A percentile compares a stretch with the other conserved stretches of the same genome.
phyloP scores from a whole-genome alignment of 2,329 filamentous ascomycete species.

The Colletotrichum sp. region DNA sequence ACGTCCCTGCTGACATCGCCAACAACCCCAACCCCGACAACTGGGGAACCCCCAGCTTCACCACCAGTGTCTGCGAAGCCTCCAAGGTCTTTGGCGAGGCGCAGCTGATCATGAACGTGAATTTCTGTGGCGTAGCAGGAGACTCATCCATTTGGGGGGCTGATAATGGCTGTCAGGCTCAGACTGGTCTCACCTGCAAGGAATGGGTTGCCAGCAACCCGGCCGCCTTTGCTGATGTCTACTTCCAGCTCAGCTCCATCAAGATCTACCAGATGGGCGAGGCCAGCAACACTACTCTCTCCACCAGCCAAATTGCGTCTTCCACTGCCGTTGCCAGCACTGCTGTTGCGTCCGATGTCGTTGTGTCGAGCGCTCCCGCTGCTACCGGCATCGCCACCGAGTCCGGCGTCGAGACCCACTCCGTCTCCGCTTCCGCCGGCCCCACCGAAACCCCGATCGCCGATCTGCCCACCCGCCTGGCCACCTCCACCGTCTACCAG shows the following conservation, averaged over 20 bases:
- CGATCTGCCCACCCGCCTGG: constrained; percentile 12
- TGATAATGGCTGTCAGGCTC: constrained; percentile 25
- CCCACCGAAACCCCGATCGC: background rate
- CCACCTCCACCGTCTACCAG: constrained; percentile 18
- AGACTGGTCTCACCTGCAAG: constrained; percentile 33
- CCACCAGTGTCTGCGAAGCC: constrained; percentile 29
- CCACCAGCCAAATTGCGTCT: background rate
- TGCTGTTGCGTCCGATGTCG: background rate
- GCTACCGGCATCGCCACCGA: background rate
- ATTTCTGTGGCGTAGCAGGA: constrained; percentile 74
- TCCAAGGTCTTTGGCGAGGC: constrained; percentile 31
- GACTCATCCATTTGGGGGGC: constrained; percentile 25
- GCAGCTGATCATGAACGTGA: constrained; percentile 32
- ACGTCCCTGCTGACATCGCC: constrained; percentile 59
- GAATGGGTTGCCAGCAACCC: constrained; percentile 43
- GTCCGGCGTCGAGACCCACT: background rate
- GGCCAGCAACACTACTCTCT: background rate
- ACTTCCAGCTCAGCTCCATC: constrained; percentile 50
- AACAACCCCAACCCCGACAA: constrained; percentile 27
- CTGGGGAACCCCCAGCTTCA: constrained; percentile 31
- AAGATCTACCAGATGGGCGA: constrained; percentile 32
- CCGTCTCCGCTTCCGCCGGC: background rate
- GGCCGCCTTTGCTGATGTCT: constrained; percentile 37
- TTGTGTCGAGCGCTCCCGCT: background rate
- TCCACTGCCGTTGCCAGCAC: background rate